Conservation (phyloP, 2,329 filamentous ascomycete species). For the Rutstroemia sp. region DNA sequence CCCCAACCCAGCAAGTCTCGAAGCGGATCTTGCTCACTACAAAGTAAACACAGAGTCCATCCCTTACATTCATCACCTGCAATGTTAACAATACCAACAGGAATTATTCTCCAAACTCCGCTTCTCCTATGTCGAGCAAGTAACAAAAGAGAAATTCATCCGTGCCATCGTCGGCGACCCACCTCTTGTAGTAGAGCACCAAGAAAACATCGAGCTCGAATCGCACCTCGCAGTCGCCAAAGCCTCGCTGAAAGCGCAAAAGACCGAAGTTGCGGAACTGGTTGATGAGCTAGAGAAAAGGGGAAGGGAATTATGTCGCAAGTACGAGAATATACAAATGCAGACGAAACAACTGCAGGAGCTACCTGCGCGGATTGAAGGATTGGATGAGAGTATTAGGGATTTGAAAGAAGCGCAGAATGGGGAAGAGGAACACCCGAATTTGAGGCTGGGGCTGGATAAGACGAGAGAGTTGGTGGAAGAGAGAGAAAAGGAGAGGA, state of each 20-base stretch:
- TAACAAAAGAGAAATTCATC: constrained; percentile 97
- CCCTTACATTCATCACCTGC: not conserved
- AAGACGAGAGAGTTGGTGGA: constrained; percentile 49
- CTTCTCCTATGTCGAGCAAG: constrained; percentile 96
- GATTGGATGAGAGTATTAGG: constrained; percentile 42
- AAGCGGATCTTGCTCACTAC: constrained; percentile 82
- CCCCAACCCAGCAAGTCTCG: constrained; percentile 67
- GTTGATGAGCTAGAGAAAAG: constrained; percentile 63
- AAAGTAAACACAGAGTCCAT: constrained; percentile 40
- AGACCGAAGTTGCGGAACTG: constrained; percentile 68
- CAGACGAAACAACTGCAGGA: constrained; percentile 43
- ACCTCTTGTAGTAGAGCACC: constrained; percentile 72
- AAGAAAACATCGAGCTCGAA: constrained; percentile 76
- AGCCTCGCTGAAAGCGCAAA: constrained; percentile 68
- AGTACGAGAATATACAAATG: constrained; percentile 43
- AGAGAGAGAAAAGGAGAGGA: constrained; percentile 42
- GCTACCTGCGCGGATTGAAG: constrained; percentile 42
- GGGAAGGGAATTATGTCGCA: constrained; percentile 49
- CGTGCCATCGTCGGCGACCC: constrained; percentile 87
- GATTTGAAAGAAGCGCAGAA: constrained; percentile 38
- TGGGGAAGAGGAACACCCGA: constrained; percentile 23
- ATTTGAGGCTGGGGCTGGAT: constrained; percentile 47
- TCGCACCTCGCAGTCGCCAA: constrained; percentile 63
- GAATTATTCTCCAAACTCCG: constrained; percentile 93
- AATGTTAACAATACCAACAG: constrained; percentile 27